These are phyloP conservation scores for Ceraceosorus guamensis DNA, from an alignment of 1,284 basidiomycete genomes.

Conservation along the genomic window DNA sequence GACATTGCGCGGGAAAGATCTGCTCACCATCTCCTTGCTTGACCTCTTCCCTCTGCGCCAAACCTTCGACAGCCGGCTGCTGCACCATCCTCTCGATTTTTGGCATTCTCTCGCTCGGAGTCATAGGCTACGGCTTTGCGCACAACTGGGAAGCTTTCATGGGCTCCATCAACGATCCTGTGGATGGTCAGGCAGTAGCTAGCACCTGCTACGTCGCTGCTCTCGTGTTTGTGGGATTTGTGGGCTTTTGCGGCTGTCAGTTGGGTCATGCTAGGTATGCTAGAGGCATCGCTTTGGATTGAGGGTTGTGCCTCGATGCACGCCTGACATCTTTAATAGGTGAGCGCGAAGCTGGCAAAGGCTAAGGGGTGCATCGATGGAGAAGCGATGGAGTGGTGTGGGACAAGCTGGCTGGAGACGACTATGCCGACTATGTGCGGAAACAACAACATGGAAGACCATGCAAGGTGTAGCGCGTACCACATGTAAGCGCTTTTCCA, in stretches of 20 bases:
- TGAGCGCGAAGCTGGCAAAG: too few relatives aligned
- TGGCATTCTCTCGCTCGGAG: slow-evolving; percentile 54
- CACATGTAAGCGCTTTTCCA: too few relatives aligned
- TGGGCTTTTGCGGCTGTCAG: slow-evolving; percentile 55
- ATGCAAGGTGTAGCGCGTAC: too few relatives aligned
- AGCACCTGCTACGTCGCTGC: slow-evolving; percentile 54
- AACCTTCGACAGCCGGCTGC: slow-evolving; percentile 50
- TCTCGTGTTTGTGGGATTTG: slow-evolving; percentile 52
- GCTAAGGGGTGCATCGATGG: too few relatives aligned
- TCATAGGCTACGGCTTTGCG: slow-evolving; percentile 24
- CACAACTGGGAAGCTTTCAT: slow-evolving; percentile 53
- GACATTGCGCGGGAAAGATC: too few relatives aligned
- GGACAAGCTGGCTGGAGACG: too few relatives aligned
- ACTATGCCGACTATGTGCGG: too few relatives aligned
- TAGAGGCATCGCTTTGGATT: slow-evolving; percentile 30
- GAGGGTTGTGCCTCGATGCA: not conserved
- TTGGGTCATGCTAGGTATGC: slow-evolving; percentile 38
- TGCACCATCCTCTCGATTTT: slow-evolving; percentile 55
- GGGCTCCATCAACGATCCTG: slow-evolving; percentile 52
- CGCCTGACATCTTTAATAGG: too few relatives aligned
- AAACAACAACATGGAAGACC: too few relatives aligned
- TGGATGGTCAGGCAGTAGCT: slow-evolving; percentile 51
- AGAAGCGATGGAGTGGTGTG: too few relatives aligned
- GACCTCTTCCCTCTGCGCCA: not conserved
- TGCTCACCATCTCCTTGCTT: too few relatives aligned